phyloP scores from a whole-genome alignment of 805 yeast genomes.

The Yarrowia osloensis region DNA sequence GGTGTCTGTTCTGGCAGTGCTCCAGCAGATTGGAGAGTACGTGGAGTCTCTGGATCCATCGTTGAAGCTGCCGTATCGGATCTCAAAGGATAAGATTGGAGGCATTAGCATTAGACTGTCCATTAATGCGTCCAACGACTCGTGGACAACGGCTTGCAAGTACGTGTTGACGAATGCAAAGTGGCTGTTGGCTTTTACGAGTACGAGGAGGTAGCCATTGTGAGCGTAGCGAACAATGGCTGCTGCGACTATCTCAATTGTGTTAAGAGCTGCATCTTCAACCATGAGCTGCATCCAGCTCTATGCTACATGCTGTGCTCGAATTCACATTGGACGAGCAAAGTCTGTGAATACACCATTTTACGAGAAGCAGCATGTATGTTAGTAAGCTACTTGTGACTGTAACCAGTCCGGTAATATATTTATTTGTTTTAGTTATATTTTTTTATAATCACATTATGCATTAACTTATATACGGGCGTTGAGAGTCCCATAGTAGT shows the following conservation, averaged over 20 bases:
- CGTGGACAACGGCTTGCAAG: conserved; percentile 90
- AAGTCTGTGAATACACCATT: too few species aligned
- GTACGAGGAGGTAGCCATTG: conserved; percentile 37
- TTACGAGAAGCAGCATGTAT: too few species aligned
- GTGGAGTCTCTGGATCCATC: conserved; percentile 50
- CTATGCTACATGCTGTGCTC: too few species aligned
- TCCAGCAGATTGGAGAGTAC: conserved; percentile 53
- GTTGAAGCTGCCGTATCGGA: conserved; percentile 72
- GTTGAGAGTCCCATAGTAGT: too few species aligned
- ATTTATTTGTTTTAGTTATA: not conserved
- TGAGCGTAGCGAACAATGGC: not conserved
- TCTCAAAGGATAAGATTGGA: conserved; percentile 72
- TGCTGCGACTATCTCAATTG: too few species aligned
- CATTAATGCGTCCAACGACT: conserved; percentile 61
- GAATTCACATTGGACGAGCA: too few species aligned
- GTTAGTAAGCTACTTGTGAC: too few species aligned
- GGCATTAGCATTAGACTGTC: conserved; percentile 73
- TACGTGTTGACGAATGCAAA: conserved; percentile 75
- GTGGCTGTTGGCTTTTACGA: conserved; percentile 80
- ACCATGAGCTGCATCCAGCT: too few species aligned
- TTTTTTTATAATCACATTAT: too few species aligned
- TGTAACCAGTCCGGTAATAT: not conserved
- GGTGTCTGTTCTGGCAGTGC: conserved; percentile 71
- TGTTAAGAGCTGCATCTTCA: too few species aligned
- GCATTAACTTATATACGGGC: too few species aligned